A percentile compares a stretch with the other conserved stretches of the same genome.
Evolutionary conservation across 2,329 filamentous ascomycete genomes (phyloP).

Genomic region (Monilinia fructigena): DNA sequence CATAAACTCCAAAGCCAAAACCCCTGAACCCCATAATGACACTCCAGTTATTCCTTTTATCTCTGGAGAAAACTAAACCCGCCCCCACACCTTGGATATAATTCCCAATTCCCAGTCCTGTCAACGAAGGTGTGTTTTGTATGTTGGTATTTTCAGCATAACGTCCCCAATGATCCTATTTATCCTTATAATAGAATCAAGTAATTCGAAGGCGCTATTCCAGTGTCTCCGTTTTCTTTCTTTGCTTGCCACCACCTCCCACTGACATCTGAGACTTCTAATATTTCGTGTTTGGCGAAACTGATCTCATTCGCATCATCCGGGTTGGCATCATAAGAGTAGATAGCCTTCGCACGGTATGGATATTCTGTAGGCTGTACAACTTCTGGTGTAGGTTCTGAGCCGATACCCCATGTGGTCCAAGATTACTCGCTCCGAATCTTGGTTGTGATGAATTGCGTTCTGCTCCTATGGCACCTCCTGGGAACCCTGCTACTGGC

Average conservation of each 20-base stretch:
- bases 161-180: neutral
- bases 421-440: conserved; percentile 42
- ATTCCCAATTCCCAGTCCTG: conserved; percentile 21
- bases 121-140: conserved; percentile 14
- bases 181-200: conserved; percentile 67
- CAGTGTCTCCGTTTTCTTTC: conserved; percentile 91
- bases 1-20: conserved; percentile 26
- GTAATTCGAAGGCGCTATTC: conserved; percentile 85
- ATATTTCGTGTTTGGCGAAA: conserved; percentile 91
- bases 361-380: conserved; percentile 86
- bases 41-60: conserved; percentile 22
- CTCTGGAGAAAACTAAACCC: conserved; percentile 28
- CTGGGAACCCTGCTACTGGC: conserved; percentile 55
- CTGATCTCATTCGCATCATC: conserved; percentile 97
- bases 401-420: conserved; percentile 38
- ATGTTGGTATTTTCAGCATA: conserved; percentile 10
- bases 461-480: conserved; percentile 42
- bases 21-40: conserved; percentile 20
- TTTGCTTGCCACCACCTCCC: conserved; percentile 98
- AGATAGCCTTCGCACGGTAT: conserved; percentile 96
- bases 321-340: conserved; percentile 96
- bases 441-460: conserved; percentile 59
- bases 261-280: conserved; percentile 94
- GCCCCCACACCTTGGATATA: conserved; percentile 13
- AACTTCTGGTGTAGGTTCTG: conserved; percentile 45